These are phyloP conservation scores for Trametes elegans DNA, from an alignment of 768 basidiomycete species.

Conservation along the genomic window DNA sequence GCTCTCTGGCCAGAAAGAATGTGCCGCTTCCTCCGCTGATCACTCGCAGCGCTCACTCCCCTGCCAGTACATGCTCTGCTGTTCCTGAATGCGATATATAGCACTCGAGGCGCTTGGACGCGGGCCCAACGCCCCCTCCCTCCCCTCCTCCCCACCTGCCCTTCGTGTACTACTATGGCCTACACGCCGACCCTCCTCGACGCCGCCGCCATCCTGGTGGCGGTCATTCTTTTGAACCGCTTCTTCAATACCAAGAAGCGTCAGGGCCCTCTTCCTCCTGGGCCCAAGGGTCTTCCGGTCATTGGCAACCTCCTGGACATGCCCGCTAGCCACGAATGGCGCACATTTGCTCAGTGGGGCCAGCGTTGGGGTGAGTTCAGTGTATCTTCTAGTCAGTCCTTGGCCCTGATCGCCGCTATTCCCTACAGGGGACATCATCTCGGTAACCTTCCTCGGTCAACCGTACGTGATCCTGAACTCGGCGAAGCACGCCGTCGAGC, in stretches of 20 bases:
- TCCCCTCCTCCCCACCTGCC: neutral
- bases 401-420: neutral
- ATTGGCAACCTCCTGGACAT: conserved; percentile 28
- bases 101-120: neutral
- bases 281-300: conserved; percentile 26
- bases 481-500: conserved; percentile 24
- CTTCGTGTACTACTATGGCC: conserved; percentile 9
- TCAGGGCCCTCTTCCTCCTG: conserved; percentile 25
- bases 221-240: conserved; percentile 17
- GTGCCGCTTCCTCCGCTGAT: neutral
- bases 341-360: conserved; percentile 23
- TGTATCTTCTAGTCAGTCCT: neutral
- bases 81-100: conserved; percentile 9
- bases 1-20: conserved; percentile 5
- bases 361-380: conserved; percentile 24
- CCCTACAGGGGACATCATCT: conserved; percentile 29
- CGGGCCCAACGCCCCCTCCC: neutral
- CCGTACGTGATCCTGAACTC: conserved; percentile 32
- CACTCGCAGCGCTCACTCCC: no score
- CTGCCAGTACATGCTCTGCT: neutral
- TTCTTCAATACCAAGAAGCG: conserved; percentile 15
- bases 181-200: conserved; percentile 20
- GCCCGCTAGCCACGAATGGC: conserved; percentile 25
- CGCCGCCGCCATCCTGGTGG: conserved; percentile 17
- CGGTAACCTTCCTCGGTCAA: conserved; percentile 29